Evolutionary conservation across 441 rosid species (phyloP).

Genomic region (Aleurites moluccanus): DNA sequence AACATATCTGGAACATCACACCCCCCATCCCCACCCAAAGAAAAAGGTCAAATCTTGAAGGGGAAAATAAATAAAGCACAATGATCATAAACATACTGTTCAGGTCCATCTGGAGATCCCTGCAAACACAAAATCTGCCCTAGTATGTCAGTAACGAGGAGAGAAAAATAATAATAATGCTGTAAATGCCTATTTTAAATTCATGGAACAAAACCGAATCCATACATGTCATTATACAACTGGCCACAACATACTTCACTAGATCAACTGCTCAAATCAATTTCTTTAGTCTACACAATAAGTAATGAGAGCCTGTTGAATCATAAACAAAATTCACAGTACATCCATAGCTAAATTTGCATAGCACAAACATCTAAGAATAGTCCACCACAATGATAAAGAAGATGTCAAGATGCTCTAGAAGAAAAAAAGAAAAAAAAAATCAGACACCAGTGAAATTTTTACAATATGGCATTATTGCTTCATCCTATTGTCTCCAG

Average conservation of each 20-base stretch:
- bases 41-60: constrained; percentile 23
- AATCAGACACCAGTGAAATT: no score
- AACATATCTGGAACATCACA: constrained; percentile 67
- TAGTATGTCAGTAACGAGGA: constrained; percentile 28
- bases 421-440: no score
- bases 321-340: not conserved
- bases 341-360: not conserved
- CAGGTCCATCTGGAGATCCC: constrained; percentile 98
- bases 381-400: not conserved
- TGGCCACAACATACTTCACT: not conserved
- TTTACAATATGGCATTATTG: not conserved
- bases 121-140: constrained; percentile 94
- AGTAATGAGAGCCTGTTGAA: not conserved
- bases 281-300: not conserved
- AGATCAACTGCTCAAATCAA: not conserved
- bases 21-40: constrained; percentile 13
- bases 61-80: constrained; percentile 17
- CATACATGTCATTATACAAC: not conserved
- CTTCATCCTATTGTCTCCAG: not conserved
- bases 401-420: not conserved
- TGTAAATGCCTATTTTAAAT: not conserved
- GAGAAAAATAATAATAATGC: constrained; percentile 2
- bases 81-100: constrained; percentile 63
- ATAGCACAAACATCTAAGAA: not conserved
- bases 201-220: no score